Evolutionary conservation across 495 filamentous ascomycete species (phyloP).

Genomic region (Neurospora pannonica): DNA sequence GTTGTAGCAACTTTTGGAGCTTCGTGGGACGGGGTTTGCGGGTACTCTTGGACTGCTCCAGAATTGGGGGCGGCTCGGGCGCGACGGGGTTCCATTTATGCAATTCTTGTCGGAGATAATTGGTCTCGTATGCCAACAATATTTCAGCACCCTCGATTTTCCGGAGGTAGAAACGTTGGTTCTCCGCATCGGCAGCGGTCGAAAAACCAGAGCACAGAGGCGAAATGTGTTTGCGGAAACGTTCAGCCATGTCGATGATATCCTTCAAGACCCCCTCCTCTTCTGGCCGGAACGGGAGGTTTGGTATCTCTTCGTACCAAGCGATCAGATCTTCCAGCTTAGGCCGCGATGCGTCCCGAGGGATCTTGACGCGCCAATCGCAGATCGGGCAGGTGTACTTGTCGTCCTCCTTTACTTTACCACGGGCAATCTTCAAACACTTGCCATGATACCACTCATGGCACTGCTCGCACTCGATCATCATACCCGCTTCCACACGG

Average conservation of each 20-base stretch:
- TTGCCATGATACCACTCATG: constrained; percentile 99
- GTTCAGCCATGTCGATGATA: constrained; percentile 74
- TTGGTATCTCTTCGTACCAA: constrained; percentile 79
- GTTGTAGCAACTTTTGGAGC: constrained; percentile 87
- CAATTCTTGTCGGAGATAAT: constrained; percentile 92
- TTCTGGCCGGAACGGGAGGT: constrained; percentile 89
- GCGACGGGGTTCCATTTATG: constrained; percentile 96
- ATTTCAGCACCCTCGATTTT: constrained; percentile 99
- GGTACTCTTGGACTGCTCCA: constrained; percentile 83
- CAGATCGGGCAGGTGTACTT: constrained; percentile 98
- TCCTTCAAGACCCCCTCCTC: constrained; percentile 77
- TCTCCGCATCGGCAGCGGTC: constrained; percentile 76
- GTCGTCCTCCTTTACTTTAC: constrained; percentile 96
- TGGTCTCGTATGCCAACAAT: constrained; percentile 82
- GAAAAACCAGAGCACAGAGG: constrained; percentile 66
- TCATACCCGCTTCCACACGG: constrained; percentile 88
- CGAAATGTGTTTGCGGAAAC: constrained; percentile 76
- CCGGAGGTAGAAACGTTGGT: constrained; percentile 91
- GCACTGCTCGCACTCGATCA: constrained; percentile 98
- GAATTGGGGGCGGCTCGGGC: constrained; percentile 68
- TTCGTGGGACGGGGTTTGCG: constrained; percentile 96
- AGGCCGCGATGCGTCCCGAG: constrained; percentile 91
- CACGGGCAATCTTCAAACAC: constrained; percentile 94
- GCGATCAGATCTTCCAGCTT: constrained; percentile 85
- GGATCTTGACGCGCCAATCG: constrained; percentile 95